Base-by-base conservation (phyloP, 139 green algal species). In the Pycnococcus provasolii region DNA sequence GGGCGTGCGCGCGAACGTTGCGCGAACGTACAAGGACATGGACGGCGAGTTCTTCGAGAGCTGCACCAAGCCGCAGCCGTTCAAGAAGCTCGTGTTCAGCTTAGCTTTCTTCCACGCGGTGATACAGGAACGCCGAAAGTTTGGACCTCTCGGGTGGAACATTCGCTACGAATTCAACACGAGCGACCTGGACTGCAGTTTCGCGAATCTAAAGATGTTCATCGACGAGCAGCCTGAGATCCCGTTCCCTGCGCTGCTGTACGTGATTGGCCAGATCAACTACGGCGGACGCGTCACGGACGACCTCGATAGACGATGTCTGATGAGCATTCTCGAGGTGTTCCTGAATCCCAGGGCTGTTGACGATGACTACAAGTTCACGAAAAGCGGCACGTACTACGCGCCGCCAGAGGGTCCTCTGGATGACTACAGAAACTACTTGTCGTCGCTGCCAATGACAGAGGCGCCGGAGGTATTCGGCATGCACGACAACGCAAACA, bases 221-320 rank as follows among this genome's bases (percentile, higher is more conserved):
- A 70, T 91, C 42, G 50, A 69, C 0, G 77, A 86, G 74, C 68
- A 80, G 39, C 67, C 73, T 7, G 1, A 48, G n/a, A 83, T 88
- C 37, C 84, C 87, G 3, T 93, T 83, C 81, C 62, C 77, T 1
- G 84, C 86, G 5, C 71, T 93, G 43, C 71, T 86, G 73, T 91
- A 88, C 67, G 79, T 93, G 8, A 77, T 88, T 2, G 84, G 83
- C 0, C 77, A 91, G 72, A 89, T 93, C 76, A 91, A 91, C 79
- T 93, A 93, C 66, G 87, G 87, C 44, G 87, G 87, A 1, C 70
- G 85, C n/a, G 84, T 93, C 2, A 93, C 85, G 37, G 87, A 93
- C 57, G 87, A 90, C 59, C 73, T 85, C n/a, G 87, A 93, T 76
- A 65, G 87, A 4, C 74, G 84, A 26, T 89, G 84, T 70, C 67